Evolutionary conservation across 768 basidiomycete genomes (phyloP).

Genomic region (Termitomyces bulborhizus): DNA sequence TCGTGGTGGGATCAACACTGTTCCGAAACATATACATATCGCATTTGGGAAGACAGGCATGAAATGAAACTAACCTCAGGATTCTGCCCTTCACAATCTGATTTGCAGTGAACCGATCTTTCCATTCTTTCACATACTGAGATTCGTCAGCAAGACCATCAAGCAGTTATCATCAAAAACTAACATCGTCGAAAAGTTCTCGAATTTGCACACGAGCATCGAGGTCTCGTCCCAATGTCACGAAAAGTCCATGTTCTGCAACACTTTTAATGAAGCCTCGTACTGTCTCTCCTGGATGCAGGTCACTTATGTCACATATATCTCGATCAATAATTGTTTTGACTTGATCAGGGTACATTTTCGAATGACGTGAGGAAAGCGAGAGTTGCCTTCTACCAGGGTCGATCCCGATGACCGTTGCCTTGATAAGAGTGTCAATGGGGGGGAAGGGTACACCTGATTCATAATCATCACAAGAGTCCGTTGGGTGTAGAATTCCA

Average conservation of each 20-base stretch:
- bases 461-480: constrained; percentile 76
- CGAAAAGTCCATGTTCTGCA: constrained; percentile 83
- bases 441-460: constrained; percentile 48
- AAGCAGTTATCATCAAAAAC: constrained; percentile 16
- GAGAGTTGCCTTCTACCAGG: constrained; percentile 57
- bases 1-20: constrained; percentile 65
- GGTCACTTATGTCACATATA: constrained; percentile 50
- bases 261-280: constrained; percentile 90
- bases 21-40: constrained; percentile 1
- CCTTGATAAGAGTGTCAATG: constrained; percentile 63
- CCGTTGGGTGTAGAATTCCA: constrained; percentile 78
- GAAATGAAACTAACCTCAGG: constrained; percentile 46
- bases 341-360: constrained; percentile 46
- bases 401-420: constrained; percentile 67
- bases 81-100: constrained; percentile 88
- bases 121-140: constrained; percentile 96
- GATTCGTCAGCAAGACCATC: constrained; percentile 7
- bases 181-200: constrained; percentile 83
- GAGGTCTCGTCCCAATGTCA: constrained; percentile 74
- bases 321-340: constrained; percentile 60
- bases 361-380: constrained; percentile 78
- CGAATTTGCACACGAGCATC: constrained; percentile 91
- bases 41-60: neutral
- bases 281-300: constrained; percentile 69
- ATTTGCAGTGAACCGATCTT: constrained; percentile 67